Conservation (phyloP, 2,329 filamentous ascomycete species). For the Proliferodiscus dingleyae region DNA sequence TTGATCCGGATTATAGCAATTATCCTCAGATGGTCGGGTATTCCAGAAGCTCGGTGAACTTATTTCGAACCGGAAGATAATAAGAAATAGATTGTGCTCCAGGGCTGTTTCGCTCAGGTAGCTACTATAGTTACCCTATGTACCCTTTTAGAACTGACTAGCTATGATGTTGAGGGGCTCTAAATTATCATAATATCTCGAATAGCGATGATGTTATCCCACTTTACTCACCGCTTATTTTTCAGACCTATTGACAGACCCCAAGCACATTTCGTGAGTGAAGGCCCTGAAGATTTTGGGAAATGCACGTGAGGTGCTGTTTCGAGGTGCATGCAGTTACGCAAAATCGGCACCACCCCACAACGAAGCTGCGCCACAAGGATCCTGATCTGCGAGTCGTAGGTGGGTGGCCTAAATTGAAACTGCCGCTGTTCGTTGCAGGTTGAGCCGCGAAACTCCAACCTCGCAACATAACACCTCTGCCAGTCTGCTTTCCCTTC, state of each 20-base stretch:
- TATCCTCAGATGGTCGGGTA: conserved; percentile 24
- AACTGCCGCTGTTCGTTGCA: conserved; percentile 1
- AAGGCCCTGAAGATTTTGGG: no score
- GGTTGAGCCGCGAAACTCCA: conserved; percentile 9
- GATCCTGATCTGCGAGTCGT: background rate
- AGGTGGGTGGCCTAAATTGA: conserved; percentile 1
- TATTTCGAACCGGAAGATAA: conserved; percentile 19
- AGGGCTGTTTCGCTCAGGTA: no score
- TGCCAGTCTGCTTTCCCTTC: background rate
- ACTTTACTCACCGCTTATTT: no score
- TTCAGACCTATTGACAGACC: no score
- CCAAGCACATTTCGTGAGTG: no score
- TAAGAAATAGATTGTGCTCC: background rate
- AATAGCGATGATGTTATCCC: no score
- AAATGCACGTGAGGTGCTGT: no score
- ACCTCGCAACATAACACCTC: background rate
- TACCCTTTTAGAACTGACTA: no score
- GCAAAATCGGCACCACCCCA: background rate
- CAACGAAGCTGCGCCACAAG: conserved; percentile 1
- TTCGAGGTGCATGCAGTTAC: background rate
- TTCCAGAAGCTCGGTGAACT: conserved; percentile 28
- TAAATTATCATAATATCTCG: no score
- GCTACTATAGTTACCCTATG: no score
- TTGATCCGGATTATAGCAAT: conserved; percentile 36
- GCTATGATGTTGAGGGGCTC: no score